A percentile compares a stretch with the other conserved stretches of the same genome.
phyloP scores from a whole-genome alignment of 1,284 basidiomycete species.

The Cystobasidium sp. region DNA sequence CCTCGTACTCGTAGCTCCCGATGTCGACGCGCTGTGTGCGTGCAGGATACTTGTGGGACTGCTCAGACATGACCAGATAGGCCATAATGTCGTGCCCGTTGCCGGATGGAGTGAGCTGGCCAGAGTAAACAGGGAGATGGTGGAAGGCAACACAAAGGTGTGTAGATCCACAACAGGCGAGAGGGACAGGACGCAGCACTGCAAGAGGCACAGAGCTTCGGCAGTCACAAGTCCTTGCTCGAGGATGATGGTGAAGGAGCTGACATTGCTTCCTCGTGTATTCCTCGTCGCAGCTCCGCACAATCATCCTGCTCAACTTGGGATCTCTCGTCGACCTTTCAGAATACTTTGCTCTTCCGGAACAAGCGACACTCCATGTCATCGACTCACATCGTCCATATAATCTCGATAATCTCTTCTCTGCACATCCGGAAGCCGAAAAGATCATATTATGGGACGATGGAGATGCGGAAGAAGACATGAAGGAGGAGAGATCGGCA shows the following conservation, averaged over 20 bases:
- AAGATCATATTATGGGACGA: constrained; percentile 88
- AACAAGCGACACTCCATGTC: constrained; percentile 69
- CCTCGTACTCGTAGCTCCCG: constrained; percentile 81
- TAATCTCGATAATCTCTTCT: constrained; percentile 85
- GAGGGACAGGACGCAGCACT: background rate
- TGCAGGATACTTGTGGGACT: constrained; percentile 85
- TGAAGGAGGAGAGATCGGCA: constrained; percentile 67
- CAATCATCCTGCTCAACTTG: constrained; percentile 89
- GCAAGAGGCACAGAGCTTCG: no score
- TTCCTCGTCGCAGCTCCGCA: constrained; percentile 69
- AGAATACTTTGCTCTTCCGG: constrained; percentile 58
- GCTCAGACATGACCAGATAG: constrained; percentile 90
- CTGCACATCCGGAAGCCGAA: constrained; percentile 62
- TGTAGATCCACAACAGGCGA: background rate
- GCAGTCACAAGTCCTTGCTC: background rate
- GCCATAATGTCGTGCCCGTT: constrained; percentile 88
- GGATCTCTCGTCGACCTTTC: constrained; percentile 85
- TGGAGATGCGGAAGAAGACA: constrained; percentile 65
- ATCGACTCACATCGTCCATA: constrained; percentile 93
- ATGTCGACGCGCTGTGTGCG: constrained; percentile 88
- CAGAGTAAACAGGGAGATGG: constrained; percentile 59
- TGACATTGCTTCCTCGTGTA: background rate
- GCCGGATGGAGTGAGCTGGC: constrained; percentile 80
- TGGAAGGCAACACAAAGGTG: constrained; percentile 42
- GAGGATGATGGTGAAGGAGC: background rate